phyloP scores from a whole-genome alignment of 163 green algal species.

The Chloromonas sp. region DNA sequence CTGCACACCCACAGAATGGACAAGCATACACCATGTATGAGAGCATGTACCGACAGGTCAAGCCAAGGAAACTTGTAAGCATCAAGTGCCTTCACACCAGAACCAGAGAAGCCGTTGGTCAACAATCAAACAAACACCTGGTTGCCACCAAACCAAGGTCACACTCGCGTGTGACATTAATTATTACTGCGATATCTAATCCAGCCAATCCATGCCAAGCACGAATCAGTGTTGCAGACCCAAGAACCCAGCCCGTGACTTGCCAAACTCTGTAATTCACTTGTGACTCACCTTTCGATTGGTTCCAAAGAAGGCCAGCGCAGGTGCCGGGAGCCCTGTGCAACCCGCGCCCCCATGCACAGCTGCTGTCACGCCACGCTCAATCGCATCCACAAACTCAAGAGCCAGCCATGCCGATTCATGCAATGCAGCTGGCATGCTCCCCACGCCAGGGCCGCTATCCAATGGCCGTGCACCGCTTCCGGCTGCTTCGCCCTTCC shows the following conservation, averaged over 20 bases:
- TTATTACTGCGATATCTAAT: too few species aligned
- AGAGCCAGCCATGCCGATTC: slow-evolving; percentile 40
- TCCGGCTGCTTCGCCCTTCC: slow-evolving; percentile 11
- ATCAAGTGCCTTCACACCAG: background rate
- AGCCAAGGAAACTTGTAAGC: background rate
- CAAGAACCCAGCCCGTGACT: too few species aligned
- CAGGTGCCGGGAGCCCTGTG: slow-evolving; percentile 7
- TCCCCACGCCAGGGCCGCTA: background rate
- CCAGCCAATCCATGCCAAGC: too few species aligned
- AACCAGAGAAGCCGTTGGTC: background rate
- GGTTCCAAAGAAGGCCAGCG: slow-evolving; percentile 52
- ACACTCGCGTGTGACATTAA: too few species aligned
- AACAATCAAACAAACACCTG: background rate
- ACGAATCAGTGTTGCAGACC: too few species aligned
- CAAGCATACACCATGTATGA: background rate
- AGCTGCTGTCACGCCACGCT: slow-evolving; percentile 50
- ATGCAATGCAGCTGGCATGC: slow-evolving; percentile 3
- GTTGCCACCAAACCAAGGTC: background rate
- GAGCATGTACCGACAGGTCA: background rate
- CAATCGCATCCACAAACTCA: slow-evolving; percentile 62
- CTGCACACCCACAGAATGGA: slow-evolving; percentile 14
- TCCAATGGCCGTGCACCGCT: slow-evolving; percentile 2
- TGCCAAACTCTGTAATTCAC: too few species aligned
- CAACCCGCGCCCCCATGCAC: slow-evolving; percentile 36
- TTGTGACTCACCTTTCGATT: slow-evolving; percentile 50